Evolutionary conservation across 2,329 filamentous ascomycete species (phyloP).

Genomic region (Pseudogymnoascus sp.): DNA sequence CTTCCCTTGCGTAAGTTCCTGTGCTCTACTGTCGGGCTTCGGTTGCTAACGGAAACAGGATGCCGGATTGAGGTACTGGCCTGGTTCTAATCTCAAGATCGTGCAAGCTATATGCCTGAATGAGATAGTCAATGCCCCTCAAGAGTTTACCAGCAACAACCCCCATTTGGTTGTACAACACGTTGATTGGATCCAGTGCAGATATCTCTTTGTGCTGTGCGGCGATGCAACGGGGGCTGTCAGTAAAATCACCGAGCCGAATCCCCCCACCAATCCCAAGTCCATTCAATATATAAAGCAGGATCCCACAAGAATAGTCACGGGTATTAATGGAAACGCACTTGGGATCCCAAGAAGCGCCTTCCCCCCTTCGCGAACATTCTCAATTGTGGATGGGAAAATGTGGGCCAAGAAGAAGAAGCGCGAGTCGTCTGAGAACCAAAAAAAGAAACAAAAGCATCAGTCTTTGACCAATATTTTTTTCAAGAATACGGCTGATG

Average conservation of each 20-base stretch:
- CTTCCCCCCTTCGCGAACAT: slow-evolving; percentile 18
- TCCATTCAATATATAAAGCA: slow-evolving; percentile 14
- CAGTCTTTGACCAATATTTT: background rate
- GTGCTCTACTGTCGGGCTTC: background rate
- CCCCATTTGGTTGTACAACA: slow-evolving; percentile 67
- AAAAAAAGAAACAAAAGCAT: slow-evolving; percentile 16
- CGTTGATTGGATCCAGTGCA: slow-evolving; percentile 80
- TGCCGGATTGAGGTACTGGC: slow-evolving; percentile 41
- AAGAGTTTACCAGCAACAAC: slow-evolving; percentile 43
- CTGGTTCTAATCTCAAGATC: slow-evolving; percentile 55
- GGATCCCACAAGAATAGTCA: slow-evolving; percentile 13
- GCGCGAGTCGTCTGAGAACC: background rate
- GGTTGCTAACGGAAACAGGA: slow-evolving; percentile 10
- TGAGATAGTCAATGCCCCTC: slow-evolving; percentile 71
- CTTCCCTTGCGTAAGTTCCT: background rate
- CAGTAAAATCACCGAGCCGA: background rate
- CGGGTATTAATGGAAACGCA: slow-evolving; percentile 16
- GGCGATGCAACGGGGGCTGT: background rate
- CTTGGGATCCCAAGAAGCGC: slow-evolving; percentile 6
- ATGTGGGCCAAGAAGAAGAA: slow-evolving; percentile 10
- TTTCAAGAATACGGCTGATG: background rate
- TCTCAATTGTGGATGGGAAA: background rate
- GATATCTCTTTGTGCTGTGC: slow-evolving; percentile 64
- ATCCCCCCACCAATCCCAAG: background rate
- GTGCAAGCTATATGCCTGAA: slow-evolving; percentile 61